These are phyloP conservation scores for Ochromonas danica DNA, from an alignment of 108 stramenopile species.

Conservation along the genomic window DNA sequence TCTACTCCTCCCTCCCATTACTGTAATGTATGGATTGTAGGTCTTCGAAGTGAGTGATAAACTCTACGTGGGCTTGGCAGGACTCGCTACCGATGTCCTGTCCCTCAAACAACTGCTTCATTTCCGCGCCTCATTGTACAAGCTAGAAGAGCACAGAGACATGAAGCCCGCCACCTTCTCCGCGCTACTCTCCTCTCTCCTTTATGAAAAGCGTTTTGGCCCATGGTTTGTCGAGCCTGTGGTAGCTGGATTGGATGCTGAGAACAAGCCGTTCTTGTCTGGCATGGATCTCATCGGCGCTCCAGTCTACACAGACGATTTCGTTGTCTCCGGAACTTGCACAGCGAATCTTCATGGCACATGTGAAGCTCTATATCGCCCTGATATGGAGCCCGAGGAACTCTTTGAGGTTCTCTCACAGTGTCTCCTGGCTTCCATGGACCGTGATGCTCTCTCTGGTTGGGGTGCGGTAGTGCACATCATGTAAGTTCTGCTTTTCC, in stretches of 20 bases:
- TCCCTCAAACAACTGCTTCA: slow-evolving; percentile 67
- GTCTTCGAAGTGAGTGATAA: slow-evolving; percentile 88
- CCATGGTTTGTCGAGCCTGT: slow-evolving; percentile 96
- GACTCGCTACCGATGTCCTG: slow-evolving; percentile 92
- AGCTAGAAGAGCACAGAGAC: slow-evolving; percentile 87
- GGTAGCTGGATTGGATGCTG: slow-evolving; percentile 87
- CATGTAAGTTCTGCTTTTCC: slow-evolving; percentile 50
- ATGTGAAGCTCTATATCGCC: slow-evolving; percentile 93
- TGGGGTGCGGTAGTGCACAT: slow-evolving; percentile 99
- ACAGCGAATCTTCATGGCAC: slow-evolving; percentile 94
- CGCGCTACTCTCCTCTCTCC: slow-evolving; percentile 74
- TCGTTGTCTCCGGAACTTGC: slow-evolving; percentile 95
- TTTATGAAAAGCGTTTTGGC: slow-evolving; percentile 95
- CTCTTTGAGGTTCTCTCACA: slow-evolving; percentile 96
- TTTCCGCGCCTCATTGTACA: slow-evolving; percentile 85
- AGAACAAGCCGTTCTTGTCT: slow-evolving; percentile 77
- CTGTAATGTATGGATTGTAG: slow-evolving; percentile 46
- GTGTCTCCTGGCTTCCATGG: slow-evolving; percentile 88
- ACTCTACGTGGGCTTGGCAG: slow-evolving; percentile 87
- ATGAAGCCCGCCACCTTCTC: slow-evolving; percentile 89
- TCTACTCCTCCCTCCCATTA: background rate
- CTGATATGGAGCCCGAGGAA: slow-evolving; percentile 86
- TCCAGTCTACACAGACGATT: slow-evolving; percentile 78
- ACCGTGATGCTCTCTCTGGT: slow-evolving; percentile 92
- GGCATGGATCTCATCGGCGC: slow-evolving; percentile 97